Percentiles rank a stretch among this genome's conserved stretches.
phyloP scores from a whole-genome alignment of 169 alveolate genomes.

The Cryptosporidium ubiquitum region DNA sequence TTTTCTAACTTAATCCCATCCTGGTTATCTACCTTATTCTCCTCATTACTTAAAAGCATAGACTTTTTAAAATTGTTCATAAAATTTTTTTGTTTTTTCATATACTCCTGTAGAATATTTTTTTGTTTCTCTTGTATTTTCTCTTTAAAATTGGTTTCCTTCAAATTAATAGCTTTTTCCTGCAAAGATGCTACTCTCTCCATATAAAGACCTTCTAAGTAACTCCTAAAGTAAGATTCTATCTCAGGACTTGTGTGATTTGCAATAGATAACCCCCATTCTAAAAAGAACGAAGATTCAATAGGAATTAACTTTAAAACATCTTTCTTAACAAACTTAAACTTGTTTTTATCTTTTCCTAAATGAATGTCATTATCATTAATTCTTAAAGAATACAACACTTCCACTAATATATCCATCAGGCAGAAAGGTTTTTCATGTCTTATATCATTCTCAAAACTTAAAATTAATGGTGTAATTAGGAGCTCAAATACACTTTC shows the following conservation, averaged over 20 bases:
- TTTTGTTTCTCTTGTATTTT: background rate
- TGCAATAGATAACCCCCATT: constrained; percentile 64
- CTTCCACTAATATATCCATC: constrained; percentile 43
- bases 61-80: background rate
- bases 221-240: background rate
- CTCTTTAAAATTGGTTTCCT: background rate
- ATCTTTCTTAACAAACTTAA: constrained; percentile 18
- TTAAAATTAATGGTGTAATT: background rate
- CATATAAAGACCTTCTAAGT: background rate
- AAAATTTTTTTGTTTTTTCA: constrained; percentile 16
- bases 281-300: constrained; percentile 43
- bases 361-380: background rate
- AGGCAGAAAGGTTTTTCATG: constrained; percentile 9
- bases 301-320: constrained; percentile 4
- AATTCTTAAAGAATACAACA: constrained; percentile 16
- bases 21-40: background rate
- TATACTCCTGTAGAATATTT: constrained; percentile 13
- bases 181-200: background rate
- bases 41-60: background rate
- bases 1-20: background rate
- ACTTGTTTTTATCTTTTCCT: background rate
- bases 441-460: background rate
- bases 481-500: constrained; percentile 17
- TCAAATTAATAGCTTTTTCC: background rate
- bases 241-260: constrained; percentile 9